A percentile compares a stretch with the other conserved stretches of the same genome.
Evolutionary conservation across 1,284 basidiomycete genomes (phyloP).

Genomic region (Microbotryomycetes sp.): DNA sequence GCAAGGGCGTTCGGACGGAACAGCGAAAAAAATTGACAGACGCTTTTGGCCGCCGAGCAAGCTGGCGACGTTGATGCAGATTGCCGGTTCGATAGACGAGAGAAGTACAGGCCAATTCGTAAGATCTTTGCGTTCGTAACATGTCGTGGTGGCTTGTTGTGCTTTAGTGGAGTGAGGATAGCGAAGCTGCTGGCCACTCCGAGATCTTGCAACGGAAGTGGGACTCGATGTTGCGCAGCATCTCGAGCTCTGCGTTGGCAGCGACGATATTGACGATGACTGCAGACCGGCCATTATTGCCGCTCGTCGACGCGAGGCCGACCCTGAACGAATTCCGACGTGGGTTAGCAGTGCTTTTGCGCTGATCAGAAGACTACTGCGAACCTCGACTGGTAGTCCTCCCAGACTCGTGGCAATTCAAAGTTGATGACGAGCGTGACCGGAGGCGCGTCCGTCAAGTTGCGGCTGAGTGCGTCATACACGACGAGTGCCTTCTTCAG

Average conservation of each 20-base stretch:
- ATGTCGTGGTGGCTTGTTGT: too few species aligned
- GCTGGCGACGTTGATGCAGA: too few species aligned
- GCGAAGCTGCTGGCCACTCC: constrained; percentile 24
- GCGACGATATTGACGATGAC: constrained; percentile 34
- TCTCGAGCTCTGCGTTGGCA: constrained; percentile 27
- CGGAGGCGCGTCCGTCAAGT: constrained; percentile 24
- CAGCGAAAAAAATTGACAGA: too few species aligned
- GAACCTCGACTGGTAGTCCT: constrained; percentile 34
- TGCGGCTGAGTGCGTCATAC: constrained; percentile 32
- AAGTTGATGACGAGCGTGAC: constrained; percentile 36
- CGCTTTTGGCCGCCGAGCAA: too few species aligned
- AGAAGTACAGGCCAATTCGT: too few species aligned
- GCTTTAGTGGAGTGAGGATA: too few species aligned
- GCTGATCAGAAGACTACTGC: too few species aligned
- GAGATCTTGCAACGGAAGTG: constrained; percentile 26
- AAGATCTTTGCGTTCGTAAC: too few species aligned
- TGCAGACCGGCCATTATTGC: constrained; percentile 16
- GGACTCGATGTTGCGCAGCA: constrained; percentile 32
- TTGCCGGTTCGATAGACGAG: too few species aligned
- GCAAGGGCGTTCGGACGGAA: too few species aligned
- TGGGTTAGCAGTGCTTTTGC: too few species aligned
- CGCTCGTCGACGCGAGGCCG: neutral
- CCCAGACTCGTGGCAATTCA: constrained; percentile 33
- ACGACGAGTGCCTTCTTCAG: constrained; percentile 34
- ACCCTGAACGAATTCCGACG: too few species aligned